Evolutionary conservation across 1,284 basidiomycete species (phyloP).

Genomic region (Cryptococcus jaspeensis): DNA sequence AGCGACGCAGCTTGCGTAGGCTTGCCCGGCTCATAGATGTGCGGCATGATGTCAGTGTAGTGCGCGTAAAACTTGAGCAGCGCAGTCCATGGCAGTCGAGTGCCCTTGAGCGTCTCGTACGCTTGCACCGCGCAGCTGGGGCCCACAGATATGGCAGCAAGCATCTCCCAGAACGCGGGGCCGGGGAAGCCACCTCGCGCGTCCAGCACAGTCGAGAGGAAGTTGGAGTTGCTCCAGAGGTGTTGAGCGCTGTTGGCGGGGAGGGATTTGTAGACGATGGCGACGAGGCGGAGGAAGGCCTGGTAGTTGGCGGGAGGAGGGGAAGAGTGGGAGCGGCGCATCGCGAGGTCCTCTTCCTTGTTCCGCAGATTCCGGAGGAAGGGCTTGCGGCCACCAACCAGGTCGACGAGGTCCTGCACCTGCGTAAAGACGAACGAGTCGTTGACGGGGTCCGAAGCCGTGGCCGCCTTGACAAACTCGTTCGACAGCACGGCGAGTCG

Average conservation of each 20-base stretch:
- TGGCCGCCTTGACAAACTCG: slow-evolving; percentile 64
- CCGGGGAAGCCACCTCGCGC: slow-evolving; percentile 68
- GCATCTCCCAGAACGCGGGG: slow-evolving; percentile 81
- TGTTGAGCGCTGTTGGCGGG: slow-evolving; percentile 73
- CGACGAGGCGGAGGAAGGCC: slow-evolving; percentile 76
- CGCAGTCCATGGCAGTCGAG: slow-evolving; percentile 30
- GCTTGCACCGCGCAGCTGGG: slow-evolving; percentile 64
- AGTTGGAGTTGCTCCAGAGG: slow-evolving; percentile 75
- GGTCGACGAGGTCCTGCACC: slow-evolving; percentile 69
- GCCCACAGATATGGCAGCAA: slow-evolving; percentile 78
- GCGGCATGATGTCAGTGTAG: slow-evolving; percentile 43
- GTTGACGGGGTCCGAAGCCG: slow-evolving; percentile 54
- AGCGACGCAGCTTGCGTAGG: slow-evolving; percentile 22
- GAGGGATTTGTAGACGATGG: slow-evolving; percentile 71
- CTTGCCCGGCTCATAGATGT: slow-evolving; percentile 40
- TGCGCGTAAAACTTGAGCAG: slow-evolving; percentile 45
- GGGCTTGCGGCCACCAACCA: slow-evolving; percentile 75
- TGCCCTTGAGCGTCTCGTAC: slow-evolving; percentile 43
- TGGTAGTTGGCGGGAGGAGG: slow-evolving; percentile 65
- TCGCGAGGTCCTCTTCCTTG: slow-evolving; percentile 77
- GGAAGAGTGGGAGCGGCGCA: slow-evolving; percentile 55
- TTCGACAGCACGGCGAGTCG: slow-evolving; percentile 44
- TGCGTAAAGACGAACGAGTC: slow-evolving; percentile 60
- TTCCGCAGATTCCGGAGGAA: slow-evolving; percentile 90
- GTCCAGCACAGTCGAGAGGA: slow-evolving; percentile 83